phyloP scores from a whole-genome alignment of 192 early-diverging fungal species.

The Helicostylum pulchrum region DNA sequence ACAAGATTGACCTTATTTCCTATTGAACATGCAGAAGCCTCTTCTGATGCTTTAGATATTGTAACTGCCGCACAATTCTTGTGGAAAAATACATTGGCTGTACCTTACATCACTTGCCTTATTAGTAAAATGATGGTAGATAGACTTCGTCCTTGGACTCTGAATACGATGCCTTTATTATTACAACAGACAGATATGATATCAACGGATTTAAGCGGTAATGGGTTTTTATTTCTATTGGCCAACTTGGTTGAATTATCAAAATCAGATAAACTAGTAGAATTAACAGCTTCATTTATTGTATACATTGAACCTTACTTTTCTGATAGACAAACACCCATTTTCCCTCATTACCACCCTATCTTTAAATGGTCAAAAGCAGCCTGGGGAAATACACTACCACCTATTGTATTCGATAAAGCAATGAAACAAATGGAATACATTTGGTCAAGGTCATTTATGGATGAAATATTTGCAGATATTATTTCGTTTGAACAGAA shows the following conservation, averaged over 20 bases:
- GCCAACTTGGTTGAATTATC: constrained; percentile 28
- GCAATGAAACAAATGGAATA: constrained; percentile 26
- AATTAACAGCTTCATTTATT: not conserved
- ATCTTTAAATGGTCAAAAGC: constrained; percentile 34
- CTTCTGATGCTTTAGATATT: not conserved
- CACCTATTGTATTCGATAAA: constrained; percentile 17
- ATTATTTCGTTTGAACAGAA: constrained; percentile 4
- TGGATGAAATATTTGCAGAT: constrained; percentile 19
- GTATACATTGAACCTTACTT: not conserved
- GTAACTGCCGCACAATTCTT: not conserved
- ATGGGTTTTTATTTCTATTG: constrained; percentile 30
- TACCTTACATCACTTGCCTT: constrained; percentile 8
- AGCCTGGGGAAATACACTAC: constrained; percentile 1
- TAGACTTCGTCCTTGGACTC: constrained; percentile 3
- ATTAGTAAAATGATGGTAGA: constrained; percentile 1
- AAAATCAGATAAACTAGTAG: constrained; percentile 1
- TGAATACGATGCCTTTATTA: not conserved
- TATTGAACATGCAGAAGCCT: constrained; percentile 14
- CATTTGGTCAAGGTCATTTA: constrained; percentile 31
- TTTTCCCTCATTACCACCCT: constrained; percentile 26
- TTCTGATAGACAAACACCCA: constrained; percentile 10
- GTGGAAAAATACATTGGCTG: not conserved
- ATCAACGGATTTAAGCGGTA: constrained; percentile 13
- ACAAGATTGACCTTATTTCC: constrained; percentile 18
- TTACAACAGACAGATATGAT: not conserved